These are phyloP conservation scores for Celoporthe dispersa DNA, from an alignment of 2,329 filamentous ascomycete genomes.

Conservation along the genomic window DNA sequence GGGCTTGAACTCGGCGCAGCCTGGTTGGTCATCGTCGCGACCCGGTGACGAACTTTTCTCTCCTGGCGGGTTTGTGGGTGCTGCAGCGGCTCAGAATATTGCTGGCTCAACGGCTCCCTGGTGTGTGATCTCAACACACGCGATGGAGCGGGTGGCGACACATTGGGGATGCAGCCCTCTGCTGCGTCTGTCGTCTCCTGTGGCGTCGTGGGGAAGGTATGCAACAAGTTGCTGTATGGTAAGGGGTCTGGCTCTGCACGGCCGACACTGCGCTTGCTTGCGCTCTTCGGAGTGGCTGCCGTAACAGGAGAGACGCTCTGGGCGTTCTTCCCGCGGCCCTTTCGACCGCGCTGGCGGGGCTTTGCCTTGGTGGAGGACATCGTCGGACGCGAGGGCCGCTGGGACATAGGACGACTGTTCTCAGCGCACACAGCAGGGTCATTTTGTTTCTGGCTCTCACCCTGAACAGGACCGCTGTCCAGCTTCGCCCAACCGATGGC, in stretches of 20 bases:
- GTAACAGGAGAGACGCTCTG: background rate
- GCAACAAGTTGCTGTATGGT: slow-evolving; percentile 17
- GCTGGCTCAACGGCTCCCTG: background rate
- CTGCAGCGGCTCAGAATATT: background rate
- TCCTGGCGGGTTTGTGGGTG: background rate
- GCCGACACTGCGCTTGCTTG: background rate
- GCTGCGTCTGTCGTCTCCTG: slow-evolving; percentile 11
- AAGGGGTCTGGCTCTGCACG: background rate
- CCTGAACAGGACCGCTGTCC: background rate
- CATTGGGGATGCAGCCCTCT: background rate
- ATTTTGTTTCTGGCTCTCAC: background rate
- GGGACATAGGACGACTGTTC: background rate
- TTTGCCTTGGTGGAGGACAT: background rate
- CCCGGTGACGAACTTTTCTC: background rate
- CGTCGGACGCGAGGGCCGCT: background rate
- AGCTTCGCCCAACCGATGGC: slow-evolving; percentile 27
- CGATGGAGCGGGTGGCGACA: background rate
- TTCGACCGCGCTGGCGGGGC: background rate
- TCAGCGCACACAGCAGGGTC: background rate
- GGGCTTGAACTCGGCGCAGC: background rate
- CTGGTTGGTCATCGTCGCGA: background rate
- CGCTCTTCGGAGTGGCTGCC: background rate
- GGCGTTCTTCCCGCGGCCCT: background rate
- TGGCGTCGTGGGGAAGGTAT: slow-evolving; percentile 18
- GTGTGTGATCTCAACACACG: background rate